phyloP scores from a whole-genome alignment of 2,329 filamentous ascomycete species.

The Fusarium piperis region DNA sequence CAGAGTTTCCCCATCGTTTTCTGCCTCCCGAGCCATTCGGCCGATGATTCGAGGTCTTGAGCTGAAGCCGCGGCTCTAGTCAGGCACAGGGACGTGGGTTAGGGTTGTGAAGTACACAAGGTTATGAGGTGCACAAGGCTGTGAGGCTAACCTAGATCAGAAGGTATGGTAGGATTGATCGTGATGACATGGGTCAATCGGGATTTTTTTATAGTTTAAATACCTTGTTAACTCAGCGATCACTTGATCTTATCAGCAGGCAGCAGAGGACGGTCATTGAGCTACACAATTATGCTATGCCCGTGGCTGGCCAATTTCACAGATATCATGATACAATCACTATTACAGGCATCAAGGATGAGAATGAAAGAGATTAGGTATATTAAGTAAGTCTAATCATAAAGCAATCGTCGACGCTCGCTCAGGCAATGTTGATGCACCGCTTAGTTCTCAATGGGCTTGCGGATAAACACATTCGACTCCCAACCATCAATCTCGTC shows the following conservation, averaged over 20 bases:
- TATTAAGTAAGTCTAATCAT: conserved; percentile 21
- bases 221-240: neutral
- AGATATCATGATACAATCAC: neutral
- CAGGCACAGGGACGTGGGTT: neutral
- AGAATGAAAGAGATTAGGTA: neutral
- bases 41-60: neutral
- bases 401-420: conserved; percentile 1
- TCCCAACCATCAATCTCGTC: conserved; percentile 72
- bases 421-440: neutral
- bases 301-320: neutral
- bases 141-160: neutral
- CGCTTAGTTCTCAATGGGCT: conserved; percentile 44
- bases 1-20: neutral
- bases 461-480: conserved; percentile 61
- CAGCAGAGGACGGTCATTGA: neutral
- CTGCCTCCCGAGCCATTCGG: neutral
- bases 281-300: neutral
- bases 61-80: neutral
- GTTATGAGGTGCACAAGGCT: neutral
- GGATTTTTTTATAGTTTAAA: neutral
- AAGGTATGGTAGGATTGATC: neutral
- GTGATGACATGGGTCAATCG: neutral
- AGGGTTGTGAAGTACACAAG: neutral
- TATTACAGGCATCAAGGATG: neutral
- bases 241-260: neutral